A percentile compares a stretch with the other conserved stretches of the same genome.
Evolutionary conservation across 306 rosid species (phyloP).

Genomic region (Senna tora): DNA sequence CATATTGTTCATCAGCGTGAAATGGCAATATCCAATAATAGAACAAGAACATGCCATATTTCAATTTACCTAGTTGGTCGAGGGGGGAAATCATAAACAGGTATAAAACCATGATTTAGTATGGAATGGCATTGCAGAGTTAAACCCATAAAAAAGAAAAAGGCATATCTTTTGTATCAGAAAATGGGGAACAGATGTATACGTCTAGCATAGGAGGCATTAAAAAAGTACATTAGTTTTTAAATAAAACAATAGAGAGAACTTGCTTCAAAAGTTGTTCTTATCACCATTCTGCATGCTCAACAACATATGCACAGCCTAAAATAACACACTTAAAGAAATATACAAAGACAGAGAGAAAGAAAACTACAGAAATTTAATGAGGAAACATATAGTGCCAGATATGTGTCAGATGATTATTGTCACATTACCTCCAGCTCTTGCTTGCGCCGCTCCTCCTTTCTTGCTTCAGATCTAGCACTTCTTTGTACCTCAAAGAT

Average conservation of each 20-base stretch:
- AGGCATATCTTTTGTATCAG: conserved; percentile 15
- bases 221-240: too few species aligned
- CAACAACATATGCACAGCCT: conserved; percentile 1
- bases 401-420: neutral
- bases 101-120: neutral
- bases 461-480: conserved; percentile 89
- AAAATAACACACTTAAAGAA: neutral
- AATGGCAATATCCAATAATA: conserved; percentile 5
- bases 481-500: conserved; percentile 92
- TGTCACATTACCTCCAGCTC: conserved; percentile 71
- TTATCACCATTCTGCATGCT: neutral
- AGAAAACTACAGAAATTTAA: neutral
- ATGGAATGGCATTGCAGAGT: neutral
- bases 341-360: neutral
- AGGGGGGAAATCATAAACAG: neutral
- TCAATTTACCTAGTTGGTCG: conserved; percentile 4
- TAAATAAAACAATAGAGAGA: neutral
- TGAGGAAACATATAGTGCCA: conserved; percentile 2
- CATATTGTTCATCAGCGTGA: conserved; percentile 6
- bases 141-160: neutral
- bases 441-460: conserved; percentile 81
- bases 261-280: neutral
- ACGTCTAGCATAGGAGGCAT: too few species aligned
- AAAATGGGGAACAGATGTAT: conserved; percentile 12
- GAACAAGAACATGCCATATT: neutral